Evolutionary conservation across 306 rosid genomes (phyloP), one percentile per base, ranked within the genome.

Genomic region (Prunus salicina): DNA sequence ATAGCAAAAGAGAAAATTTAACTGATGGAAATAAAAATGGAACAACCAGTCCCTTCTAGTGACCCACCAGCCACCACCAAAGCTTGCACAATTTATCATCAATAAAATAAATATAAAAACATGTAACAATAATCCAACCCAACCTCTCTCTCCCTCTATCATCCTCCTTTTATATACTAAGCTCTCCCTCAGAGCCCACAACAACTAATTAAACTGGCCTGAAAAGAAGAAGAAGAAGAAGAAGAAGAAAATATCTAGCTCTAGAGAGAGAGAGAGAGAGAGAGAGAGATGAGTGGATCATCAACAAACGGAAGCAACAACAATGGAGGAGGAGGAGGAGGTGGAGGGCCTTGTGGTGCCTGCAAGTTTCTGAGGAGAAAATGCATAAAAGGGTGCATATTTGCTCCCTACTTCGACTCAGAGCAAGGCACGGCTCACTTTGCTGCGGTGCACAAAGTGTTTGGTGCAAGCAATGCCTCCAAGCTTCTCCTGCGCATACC

Each of bases 381-480:
- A 80, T 93, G 98, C 81, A 88, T 91, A 45, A 89, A 80, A 75
- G 93, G 96, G 0, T 94, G 98, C 84, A 83, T 94, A 24, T 94
- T 94, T 78, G 93, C 98, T 25, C 97, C 98, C 1, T 94, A 91
- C 63, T 94, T 94, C 81, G 91, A 91, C 84, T 84, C 97, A 0
- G 97, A 89, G 2, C 91, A 87, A 85, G 98, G 98, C 11, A 79
- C 98, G 0, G 87, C 89, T 27, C 91, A 94, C 72, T 94, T 94
- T 71, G 98, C 98, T 0, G 98, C 98, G 1, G 96, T 94, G 24
- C 98, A 94, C 53, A 94, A 88, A 82, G 96, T 94, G 69, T 94
- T 91, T 67, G 98, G 98, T n/a, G 98, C 98, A 8, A 94, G 98
- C 84, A 94, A 94, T 82, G 96, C 94, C 76, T 92, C 98, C 13